phyloP scores from a whole-genome alignment of 176 grass and related monocot species.

The Triticum urartu region DNA sequence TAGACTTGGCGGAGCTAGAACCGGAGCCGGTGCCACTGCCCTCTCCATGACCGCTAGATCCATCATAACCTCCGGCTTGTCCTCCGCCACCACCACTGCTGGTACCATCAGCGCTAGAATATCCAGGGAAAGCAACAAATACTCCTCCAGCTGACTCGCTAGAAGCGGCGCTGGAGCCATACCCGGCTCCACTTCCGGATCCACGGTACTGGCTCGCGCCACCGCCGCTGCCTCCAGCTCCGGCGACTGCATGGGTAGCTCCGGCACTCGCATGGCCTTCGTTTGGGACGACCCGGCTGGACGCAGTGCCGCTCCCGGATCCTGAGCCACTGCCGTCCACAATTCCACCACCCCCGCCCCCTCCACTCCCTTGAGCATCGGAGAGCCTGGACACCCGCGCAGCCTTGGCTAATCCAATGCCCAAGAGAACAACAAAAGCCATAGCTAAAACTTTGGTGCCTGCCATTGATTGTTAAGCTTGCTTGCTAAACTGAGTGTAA shows the following conservation, averaged over 20 bases:
- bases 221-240: not conserved
- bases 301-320: not conserved
- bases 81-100: not conserved
- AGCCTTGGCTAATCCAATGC: conserved; percentile 7
- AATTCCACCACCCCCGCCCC: not conserved
- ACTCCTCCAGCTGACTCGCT: not conserved
- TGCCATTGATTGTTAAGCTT: not conserved
- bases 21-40: conserved; percentile 2
- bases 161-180: not conserved
- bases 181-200: not conserved
- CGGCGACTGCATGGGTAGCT: not conserved
- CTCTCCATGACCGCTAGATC: not conserved
- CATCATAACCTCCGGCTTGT: not conserved
- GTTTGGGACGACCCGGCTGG: not conserved
- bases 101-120: not conserved
- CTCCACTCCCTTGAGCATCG: not conserved
- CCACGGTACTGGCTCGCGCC: not conserved
- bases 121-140: not conserved
- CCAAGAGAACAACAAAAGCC: not conserved
- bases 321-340: conserved; percentile 3
- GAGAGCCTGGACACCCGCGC: not conserved
- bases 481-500: too few species aligned
- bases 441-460: not conserved
- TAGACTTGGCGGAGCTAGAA: not conserved
- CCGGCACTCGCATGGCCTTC: not conserved